Conservation (phyloP, 495 filamentous ascomycete species). For the Parathielavia appendiculata region DNA sequence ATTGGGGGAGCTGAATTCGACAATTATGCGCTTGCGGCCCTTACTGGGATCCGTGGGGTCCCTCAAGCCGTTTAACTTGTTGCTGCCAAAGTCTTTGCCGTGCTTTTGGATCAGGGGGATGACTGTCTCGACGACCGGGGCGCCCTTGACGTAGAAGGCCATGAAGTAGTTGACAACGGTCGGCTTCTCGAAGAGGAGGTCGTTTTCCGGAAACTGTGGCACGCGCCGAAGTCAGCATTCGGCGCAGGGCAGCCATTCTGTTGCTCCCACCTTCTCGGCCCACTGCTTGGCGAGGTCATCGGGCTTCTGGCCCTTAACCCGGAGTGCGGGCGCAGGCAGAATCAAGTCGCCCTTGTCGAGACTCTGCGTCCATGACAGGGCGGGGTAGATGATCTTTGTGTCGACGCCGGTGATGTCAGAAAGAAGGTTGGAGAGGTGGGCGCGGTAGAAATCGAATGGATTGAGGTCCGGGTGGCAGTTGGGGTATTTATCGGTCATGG, state of each 20-base stretch:
- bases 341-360: slow-evolving; percentile 88
- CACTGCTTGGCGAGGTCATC: slow-evolving; percentile 65
- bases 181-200: slow-evolving; percentile 65
- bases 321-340: slow-evolving; percentile 71
- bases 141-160: slow-evolving; percentile 72
- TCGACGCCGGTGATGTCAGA: slow-evolving; percentile 70
- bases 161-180: slow-evolving; percentile 59
- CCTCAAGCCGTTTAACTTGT: slow-evolving; percentile 59
- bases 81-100: slow-evolving; percentile 60
- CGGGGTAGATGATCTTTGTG: slow-evolving; percentile 66
- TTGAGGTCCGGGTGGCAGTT: slow-evolving; percentile 65
- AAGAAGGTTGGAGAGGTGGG: slow-evolving; percentile 71
- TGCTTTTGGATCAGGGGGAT: slow-evolving; percentile 58
- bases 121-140: slow-evolving; percentile 54
- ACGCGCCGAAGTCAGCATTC: slow-evolving; percentile 11
- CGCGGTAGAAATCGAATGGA: slow-evolving; percentile 81
- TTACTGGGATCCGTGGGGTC: slow-evolving; percentile 65
- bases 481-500: slow-evolving; percentile 44
- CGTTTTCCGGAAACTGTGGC: slow-evolving; percentile 64
- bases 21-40: slow-evolving; percentile 63
- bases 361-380: slow-evolving; percentile 73
- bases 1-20: slow-evolving; percentile 57
- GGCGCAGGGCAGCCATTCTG: not conserved
- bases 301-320: slow-evolving; percentile 78
- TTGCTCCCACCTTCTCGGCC: slow-evolving; percentile 52